phyloP scores from a whole-genome alignment of 139 green algal genomes.

The Tetradesmus obliquus region DNA sequence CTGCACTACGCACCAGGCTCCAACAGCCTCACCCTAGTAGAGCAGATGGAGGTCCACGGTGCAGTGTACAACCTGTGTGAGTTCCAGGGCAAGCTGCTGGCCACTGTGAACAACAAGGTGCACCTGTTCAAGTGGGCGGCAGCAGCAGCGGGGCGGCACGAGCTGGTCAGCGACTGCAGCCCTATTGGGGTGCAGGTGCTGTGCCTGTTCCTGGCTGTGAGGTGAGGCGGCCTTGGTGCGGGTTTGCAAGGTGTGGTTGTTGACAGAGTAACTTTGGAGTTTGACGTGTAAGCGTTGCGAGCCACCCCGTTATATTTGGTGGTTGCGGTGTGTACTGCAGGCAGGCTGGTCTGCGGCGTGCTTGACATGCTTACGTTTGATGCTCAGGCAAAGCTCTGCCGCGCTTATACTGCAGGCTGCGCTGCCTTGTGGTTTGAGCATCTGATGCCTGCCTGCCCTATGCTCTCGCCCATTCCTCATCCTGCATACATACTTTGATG shows the following conservation, averaged over 20 bases:
- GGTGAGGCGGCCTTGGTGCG: slow-evolving; percentile 35
- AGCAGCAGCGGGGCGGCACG: slow-evolving; percentile 41
- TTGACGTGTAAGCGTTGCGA: background rate
- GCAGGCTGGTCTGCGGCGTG: background rate
- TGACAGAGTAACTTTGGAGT: background rate
- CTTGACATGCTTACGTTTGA: background rate
- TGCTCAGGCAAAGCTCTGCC: no score
- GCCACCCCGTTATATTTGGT: background rate
- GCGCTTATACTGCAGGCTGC: no score
- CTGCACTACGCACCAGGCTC: slow-evolving; percentile 47
- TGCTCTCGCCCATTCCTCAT: no score
- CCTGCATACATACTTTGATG: no score
- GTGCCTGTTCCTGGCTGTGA: slow-evolving; percentile 80
- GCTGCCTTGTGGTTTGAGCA: no score
- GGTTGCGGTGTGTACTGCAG: background rate
- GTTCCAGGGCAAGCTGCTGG: slow-evolving; percentile 81
- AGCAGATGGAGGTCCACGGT: slow-evolving; percentile 86
- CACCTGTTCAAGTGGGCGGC: slow-evolving; percentile 80
- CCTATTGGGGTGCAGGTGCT: slow-evolving; percentile 84
- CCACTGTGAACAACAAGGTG: slow-evolving; percentile 93
- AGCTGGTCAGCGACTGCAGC: slow-evolving; percentile 83
- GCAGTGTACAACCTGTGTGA: slow-evolving; percentile 85
- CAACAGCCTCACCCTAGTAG: slow-evolving; percentile 33
- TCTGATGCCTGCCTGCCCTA: no score
- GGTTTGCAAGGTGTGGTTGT: background rate